Conservation (phyloP, 176 grass and related monocot species). For the barley (Hordeum vulgare) region MorexV3_pseudomolecules_assembly NC_058520.1:2090930-2091429, state of each 20-base stretch:
- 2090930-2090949: neutral
- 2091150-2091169: neutral
- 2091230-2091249: conserved; percentile 50
- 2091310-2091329: conserved; percentile 90
- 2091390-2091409: neutral
- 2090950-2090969: conserved; percentile 4
- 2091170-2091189: neutral
- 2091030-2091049: conserved; percentile 90
- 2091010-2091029: conserved; percentile 70
- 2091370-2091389: neutral
- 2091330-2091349: neutral
- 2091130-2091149: neutral
- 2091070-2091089: neutral
- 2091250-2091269: conserved; percentile 64
- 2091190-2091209: neutral
- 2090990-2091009: conserved; percentile 73
- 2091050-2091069: neutral
- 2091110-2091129: neutral
- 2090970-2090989: conserved; percentile 67
- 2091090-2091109: neutral
- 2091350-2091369: neutral
- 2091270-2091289: conserved; percentile 65
- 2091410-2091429: neutral
- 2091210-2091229: conserved; percentile 17
- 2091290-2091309: conserved; percentile 72